These are phyloP conservation scores for Suillus placidus DNA, from an alignment of 768 basidiomycete species.

Conservation along the genomic window DNA sequence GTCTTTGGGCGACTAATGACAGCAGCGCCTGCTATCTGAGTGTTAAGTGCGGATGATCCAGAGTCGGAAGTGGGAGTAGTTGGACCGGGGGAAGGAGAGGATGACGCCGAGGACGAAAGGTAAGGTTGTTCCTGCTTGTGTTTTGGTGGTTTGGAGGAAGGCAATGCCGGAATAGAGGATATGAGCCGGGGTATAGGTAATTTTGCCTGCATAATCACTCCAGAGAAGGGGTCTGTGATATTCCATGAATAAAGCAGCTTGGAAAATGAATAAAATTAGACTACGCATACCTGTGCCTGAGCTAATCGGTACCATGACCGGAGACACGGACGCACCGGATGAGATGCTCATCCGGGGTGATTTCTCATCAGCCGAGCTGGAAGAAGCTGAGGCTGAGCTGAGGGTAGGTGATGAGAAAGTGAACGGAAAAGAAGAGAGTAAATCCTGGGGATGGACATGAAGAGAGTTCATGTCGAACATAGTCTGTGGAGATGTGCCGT, in stretches of 20 bases:
- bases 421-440: conserved; percentile 42
- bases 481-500: conserved; percentile 23
- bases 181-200: conserved; percentile 53
- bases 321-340: conserved; percentile 47
- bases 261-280: neutral
- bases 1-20: conserved; percentile 66
- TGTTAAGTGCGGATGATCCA: conserved; percentile 18
- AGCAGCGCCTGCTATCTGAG: neutral
- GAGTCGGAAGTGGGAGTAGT: conserved; percentile 26
- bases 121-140: conserved; percentile 18
- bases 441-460: conserved; percentile 33
- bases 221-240: conserved; percentile 6
- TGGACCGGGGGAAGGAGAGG: conserved; percentile 46
- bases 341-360: conserved; percentile 26
- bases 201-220: conserved; percentile 36
- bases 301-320: conserved; percentile 42
- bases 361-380: conserved; percentile 26
- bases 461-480: conserved; percentile 24
- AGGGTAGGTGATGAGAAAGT: conserved; percentile 42
- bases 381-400: conserved; percentile 36
- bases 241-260: neutral
- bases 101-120: conserved; percentile 35
- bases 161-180: conserved; percentile 47
- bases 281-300: conserved; percentile 14
- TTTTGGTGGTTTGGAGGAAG: conserved; percentile 38